Base-by-base conservation (phyloP, 371 early-diverging fungal species). In the Lichtheimia corymbifera region DNA sequence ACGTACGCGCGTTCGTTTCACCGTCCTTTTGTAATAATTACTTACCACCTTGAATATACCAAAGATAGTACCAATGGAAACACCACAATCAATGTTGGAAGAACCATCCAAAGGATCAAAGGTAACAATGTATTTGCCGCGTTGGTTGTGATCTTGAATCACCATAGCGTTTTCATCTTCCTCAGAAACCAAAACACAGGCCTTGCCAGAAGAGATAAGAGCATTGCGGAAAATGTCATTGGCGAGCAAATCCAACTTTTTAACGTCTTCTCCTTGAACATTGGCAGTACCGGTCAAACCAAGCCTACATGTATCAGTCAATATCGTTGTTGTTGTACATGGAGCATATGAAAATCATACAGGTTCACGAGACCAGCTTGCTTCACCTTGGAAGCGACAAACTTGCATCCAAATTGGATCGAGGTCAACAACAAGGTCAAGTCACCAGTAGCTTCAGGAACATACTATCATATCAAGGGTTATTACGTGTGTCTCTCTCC, bases 211-310 rank as follows among this genome's bases (percentile, higher is more conserved):
- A n/a, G 89, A 88, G 64, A 86, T 84, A 64, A 98, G 83, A 49
- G 96, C 84, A 73, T 97, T 97, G 75, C 95, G 90, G 84, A 98
- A 97, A 78, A 97, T 97, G 64, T 97, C 96, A 77, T 98, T 98
- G 53, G 97, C 92, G 57, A 98, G 85, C 14, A 96, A 91, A 70
- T 98, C 98, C 45, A 98, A 86, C 79, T 98, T 98, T 83, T 98
- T 97, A 64, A 92, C 92, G 53, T 94, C 95, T 75, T 98, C 98
- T 55, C 93, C 93, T 78, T 97, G 96, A 35, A 98, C 91, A 68
- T 98, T 98, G 27, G 86, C 83, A 50, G 85, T 82, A 50, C 88
- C 88, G 12, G 97, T 93, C 40, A 97, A 84, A 55, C 98, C 98
- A 47, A 94, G 82, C 59, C 92, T 92, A 15, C 5, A 45, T 0